Evolutionary conservation across 257 asterid genomes (phyloP), one percentile per base, ranked within the genome.

Genomic region (Plantago ovata): DNA sequence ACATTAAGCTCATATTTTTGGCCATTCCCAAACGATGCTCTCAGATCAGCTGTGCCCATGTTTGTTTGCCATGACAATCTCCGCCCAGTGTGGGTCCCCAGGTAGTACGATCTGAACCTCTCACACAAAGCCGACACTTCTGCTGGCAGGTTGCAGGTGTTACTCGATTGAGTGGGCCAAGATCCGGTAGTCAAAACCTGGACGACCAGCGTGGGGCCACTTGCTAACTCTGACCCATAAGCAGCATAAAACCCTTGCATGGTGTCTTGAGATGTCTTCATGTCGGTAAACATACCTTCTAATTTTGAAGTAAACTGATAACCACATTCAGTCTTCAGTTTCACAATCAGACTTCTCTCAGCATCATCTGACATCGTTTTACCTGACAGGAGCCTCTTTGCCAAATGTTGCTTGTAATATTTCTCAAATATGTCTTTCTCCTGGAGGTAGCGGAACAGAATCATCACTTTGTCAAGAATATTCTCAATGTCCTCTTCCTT

Each of bases 271-370:
- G 97, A 86, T 0, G 97, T 89, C 74, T 82, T 86, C 97, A 89
- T 86, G 75, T 89, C 97, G 0, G 92, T 89, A 63, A 89, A 86
- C 97, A 89, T 86, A 68, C 95, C 94, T 66, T 89, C 97, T 57
- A 89, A 64, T 64, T 89, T 86, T 1, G 97, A 89, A 22, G 97
- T 89, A 58, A 89, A 89, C 32, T 86, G 97, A 62, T 84, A 82
- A 15, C 95, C 97, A 58, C 97, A 89, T 66, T 89, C 94, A 7
- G 94, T 86, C 77, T 86, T 89, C 79, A 89, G 74, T 69, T 86
- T 89, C 48, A 86, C 93, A 46, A 89, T 79, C 66, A 89, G 72
- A 60, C 94, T 86, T 66, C 89, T 80, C 79, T 90, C 97, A 3
- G 95, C 95, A 69, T 90, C 95, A 67, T 90, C 95, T n/a, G 95